Conservation (phyloP, 768 basidiomycete species). For the Coprinellus aureogranulatus region DNA sequence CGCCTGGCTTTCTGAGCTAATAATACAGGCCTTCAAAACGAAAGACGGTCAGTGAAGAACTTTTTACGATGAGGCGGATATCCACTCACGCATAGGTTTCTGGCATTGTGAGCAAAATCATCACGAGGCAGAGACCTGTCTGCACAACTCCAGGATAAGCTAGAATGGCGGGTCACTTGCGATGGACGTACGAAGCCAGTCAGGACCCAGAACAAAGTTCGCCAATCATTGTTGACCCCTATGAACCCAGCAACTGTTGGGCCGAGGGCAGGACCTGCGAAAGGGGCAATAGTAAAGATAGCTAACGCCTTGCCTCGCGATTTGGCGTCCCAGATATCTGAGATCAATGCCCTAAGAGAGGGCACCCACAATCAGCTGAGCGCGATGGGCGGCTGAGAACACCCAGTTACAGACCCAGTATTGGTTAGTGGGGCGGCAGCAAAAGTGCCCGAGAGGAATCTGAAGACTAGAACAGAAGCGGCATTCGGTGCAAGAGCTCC, state of each 20-base stretch:
- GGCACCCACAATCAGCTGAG: neutral
- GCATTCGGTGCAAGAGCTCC: slow-evolving; percentile 62
- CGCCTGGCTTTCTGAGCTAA: slow-evolving; percentile 50
- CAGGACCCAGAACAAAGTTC: slow-evolving; percentile 68
- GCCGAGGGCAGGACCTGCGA: slow-evolving; percentile 63
- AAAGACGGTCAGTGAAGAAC: slow-evolving; percentile 16
- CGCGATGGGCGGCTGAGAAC: slow-evolving; percentile 9
- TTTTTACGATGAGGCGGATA: neutral
- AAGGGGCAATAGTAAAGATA: slow-evolving; percentile 62
- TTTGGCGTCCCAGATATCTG: slow-evolving; percentile 62
- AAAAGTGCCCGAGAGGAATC: slow-evolving; percentile 70
- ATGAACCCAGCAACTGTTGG: slow-evolving; percentile 54
- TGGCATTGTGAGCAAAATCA: slow-evolving; percentile 55
- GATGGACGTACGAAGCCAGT: slow-evolving; percentile 48
- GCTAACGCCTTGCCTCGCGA: slow-evolving; percentile 65
- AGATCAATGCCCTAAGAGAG: slow-evolving; percentile 44
- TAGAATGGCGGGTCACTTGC: neutral
- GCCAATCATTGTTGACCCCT: slow-evolving; percentile 49
- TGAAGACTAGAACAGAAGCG: slow-evolving; percentile 60
- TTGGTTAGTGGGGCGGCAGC: slow-evolving; percentile 70
- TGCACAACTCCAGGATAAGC: slow-evolving; percentile 14
- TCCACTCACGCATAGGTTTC: slow-evolving; percentile 62
- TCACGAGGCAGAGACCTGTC: slow-evolving; percentile 48
- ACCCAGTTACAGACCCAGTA: slow-evolving; percentile 54
- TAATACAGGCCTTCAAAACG: slow-evolving; percentile 53